Conservation (phyloP, 257 asterid species). For the Solanum infundibuliforme region DNA sequence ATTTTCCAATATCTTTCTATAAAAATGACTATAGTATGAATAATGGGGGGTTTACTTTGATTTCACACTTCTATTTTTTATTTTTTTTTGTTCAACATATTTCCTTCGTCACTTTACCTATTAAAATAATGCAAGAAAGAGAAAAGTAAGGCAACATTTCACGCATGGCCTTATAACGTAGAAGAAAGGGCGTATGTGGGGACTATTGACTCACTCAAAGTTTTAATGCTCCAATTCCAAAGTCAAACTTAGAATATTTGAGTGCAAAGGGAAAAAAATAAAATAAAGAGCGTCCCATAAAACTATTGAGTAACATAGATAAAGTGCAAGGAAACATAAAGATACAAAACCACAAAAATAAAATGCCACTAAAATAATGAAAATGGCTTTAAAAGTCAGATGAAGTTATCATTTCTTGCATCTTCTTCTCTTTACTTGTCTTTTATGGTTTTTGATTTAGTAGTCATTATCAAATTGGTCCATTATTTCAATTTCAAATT, state of each 20-base stretch:
- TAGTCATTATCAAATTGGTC: neutral
- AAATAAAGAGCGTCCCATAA: neutral
- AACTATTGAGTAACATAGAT: neutral
- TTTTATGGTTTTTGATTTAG: neutral
- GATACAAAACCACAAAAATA: neutral
- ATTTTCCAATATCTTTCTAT: neutral
- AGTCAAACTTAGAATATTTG: neutral
- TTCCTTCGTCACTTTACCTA: neutral
- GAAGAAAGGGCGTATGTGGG: neutral
- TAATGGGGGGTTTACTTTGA: neutral
- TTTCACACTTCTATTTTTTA: neutral
- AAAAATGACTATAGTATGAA: neutral
- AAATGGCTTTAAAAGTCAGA: neutral
- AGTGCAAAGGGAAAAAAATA: neutral
- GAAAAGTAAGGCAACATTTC: neutral
- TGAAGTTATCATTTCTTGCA: constrained; percentile 1
- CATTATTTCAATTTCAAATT: neutral
- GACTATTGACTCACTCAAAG: neutral
- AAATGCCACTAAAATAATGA: neutral
- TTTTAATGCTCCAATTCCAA: neutral
- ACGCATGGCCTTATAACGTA: neutral
- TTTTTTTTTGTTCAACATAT: neutral
- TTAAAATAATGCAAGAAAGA: neutral
- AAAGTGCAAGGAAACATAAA: neutral
- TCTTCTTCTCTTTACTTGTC: neutral